phyloP scores from a whole-genome alignment of 805 yeast species.

The Candida vartiovaarae region DNA sequence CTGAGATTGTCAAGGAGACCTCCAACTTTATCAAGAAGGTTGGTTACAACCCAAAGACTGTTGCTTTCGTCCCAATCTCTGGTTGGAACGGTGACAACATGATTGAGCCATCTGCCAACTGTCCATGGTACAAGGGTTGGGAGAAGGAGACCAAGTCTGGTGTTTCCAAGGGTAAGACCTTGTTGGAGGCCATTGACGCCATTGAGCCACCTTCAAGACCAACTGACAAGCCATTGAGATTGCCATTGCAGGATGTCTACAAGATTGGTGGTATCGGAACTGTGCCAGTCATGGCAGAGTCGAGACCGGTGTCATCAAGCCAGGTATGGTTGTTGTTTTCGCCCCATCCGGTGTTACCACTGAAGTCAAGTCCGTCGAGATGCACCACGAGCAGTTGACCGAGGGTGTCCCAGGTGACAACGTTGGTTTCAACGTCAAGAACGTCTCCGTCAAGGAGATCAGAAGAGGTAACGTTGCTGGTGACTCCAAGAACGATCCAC shows the following conservation, averaged over 20 bases:
- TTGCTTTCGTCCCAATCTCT: conserved; percentile 68
- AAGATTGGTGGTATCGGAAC: conserved; percentile 94
- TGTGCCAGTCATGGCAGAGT: conserved; percentile 95
- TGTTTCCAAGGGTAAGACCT: conserved; percentile 71
- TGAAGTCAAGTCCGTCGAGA: conserved; percentile 88
- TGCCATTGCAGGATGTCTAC: conserved; percentile 90
- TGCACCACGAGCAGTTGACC: conserved; percentile 84
- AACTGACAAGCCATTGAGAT: conserved; percentile 84
- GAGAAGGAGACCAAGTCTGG: conserved; percentile 80
- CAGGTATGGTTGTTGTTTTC: conserved; percentile 86
- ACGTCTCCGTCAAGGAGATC: conserved; percentile 87
- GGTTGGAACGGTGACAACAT: conserved; percentile 95
- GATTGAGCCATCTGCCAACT: conserved; percentile 77
- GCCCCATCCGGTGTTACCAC: conserved; percentile 93
- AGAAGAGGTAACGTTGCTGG: conserved; percentile 93
- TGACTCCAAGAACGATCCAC: conserved; percentile 93
- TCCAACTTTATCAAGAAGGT: conserved; percentile 45
- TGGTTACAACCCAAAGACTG: conserved; percentile 78
- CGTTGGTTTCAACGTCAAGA: conserved; percentile 92
- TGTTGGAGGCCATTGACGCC: conserved; percentile 83
- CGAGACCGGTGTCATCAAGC: conserved; percentile 88
- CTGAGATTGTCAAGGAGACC: conserved; percentile 73
- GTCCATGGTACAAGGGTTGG: conserved; percentile 94
- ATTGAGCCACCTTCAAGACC: conserved; percentile 83
- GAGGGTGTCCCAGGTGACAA: conserved; percentile 87